Evolutionary conservation across 2,329 filamentous ascomycete species (phyloP), one percentile per base, ranked within the genome.

Genomic region (Orbilia quercus): DNA sequence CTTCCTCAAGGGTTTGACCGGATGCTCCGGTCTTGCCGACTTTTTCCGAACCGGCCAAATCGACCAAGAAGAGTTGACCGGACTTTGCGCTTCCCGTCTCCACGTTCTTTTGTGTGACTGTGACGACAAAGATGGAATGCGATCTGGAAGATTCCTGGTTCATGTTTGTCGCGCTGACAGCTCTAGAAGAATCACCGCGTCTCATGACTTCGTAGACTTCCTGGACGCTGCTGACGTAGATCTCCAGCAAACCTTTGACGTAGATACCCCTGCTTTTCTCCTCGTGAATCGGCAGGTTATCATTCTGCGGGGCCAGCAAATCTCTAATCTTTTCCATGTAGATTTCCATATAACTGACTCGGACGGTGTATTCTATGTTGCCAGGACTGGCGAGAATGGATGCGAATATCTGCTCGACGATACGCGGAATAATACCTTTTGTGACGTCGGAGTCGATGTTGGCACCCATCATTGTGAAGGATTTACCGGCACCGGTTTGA

Each of bases 131-230:
- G n/a, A 99, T 96, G 12, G 95, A 96, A 80, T 99, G 95, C 0
- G 95, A 99, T 80, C 95, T 89, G 6, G 95, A 99, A 0, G 95
- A 99, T 0, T 95, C 97, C 16, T 94, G 94, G 80, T 99, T 99
- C 77, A 95, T 96, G 82, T 94, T 93, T 7, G 95, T 99, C 0
- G 95, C 93, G 0, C 94, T 98, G 80, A 98, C 95, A 1, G 95
- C 99, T 50, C 95, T 89, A 81, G 90, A 91, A 77, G 96, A 91
- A 81, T 98, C 99, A 76, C 95, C 95, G 79, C 89, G 88, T 66
- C 99, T 90, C 79, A 99, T 97, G 86, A 99, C 97, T 79, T 99
- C 94, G 95, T 99, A 99, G 78, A 99, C 95, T 81, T 99, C 90
- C 79, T 96, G 88, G 9, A 98, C 95, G 79, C 93, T 91, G 1